These are phyloP conservation scores for Taiwanofungus camphoratus DNA, from an alignment of 1,284 basidiomycete genomes.

Conservation along the genomic window DNA sequence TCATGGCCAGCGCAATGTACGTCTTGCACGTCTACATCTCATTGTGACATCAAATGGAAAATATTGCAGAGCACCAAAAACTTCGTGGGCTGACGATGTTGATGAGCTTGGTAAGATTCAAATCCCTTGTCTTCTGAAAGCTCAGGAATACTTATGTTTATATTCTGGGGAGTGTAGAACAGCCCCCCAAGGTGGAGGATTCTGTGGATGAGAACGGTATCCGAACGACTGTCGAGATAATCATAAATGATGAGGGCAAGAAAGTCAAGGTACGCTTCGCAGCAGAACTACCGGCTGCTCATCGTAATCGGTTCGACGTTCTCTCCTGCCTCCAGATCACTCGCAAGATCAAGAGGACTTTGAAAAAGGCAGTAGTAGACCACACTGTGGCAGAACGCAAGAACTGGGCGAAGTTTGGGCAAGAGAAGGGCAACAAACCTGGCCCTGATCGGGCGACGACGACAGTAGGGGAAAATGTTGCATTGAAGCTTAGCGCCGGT, in stretches of 20 bases:
- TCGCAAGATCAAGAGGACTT: slow-evolving; percentile 79
- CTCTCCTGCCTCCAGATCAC: slow-evolving; percentile 72
- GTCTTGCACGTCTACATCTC: no score
- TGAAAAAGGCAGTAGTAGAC: slow-evolving; percentile 92
- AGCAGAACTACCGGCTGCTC: no score
- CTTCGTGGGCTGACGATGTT: slow-evolving; percentile 80
- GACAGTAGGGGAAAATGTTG: slow-evolving; percentile 89
- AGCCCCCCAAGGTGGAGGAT: slow-evolving; percentile 45
- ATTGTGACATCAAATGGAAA: no score
- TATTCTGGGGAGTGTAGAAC: slow-evolving; percentile 25
- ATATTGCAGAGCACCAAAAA: slow-evolving; percentile 50
- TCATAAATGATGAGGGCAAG: slow-evolving; percentile 88
- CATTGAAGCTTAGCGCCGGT: slow-evolving; percentile 81
- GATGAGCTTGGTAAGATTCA: slow-evolving; percentile 57
- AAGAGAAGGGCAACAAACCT: slow-evolving; percentile 82
- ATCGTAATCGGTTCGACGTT: no score
- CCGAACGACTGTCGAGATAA: slow-evolving; percentile 81
- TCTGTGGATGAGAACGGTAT: slow-evolving; percentile 86
- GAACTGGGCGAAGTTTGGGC: slow-evolving; percentile 92
- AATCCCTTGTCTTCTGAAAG: not conserved
- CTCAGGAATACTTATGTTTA: not conserved
- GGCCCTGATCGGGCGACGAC: slow-evolving; percentile 95
- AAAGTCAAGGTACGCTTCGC: slow-evolving; percentile 80
- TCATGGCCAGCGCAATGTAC: no score
- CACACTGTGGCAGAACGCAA: slow-evolving; percentile 92